phyloP scores from a whole-genome alignment of 2,329 filamentous ascomycete species.

The Tricladium varicosporioides region DNA sequence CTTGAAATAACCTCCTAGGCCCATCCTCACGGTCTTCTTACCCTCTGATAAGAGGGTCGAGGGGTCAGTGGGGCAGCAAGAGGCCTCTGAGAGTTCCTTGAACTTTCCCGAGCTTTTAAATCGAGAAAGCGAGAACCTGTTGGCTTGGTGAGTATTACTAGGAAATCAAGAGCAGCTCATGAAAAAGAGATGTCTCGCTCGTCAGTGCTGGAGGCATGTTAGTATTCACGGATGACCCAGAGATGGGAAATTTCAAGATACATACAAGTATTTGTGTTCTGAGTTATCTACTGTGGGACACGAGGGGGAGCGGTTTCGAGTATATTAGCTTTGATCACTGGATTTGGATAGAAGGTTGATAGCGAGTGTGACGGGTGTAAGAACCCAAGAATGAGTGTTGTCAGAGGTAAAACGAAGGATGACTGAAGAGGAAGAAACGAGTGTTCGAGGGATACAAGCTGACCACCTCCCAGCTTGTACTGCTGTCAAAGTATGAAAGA shows the following conservation, averaged over 20 bases:
- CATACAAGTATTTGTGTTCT: conserved; percentile 11
- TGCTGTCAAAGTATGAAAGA: conserved; percentile 14
- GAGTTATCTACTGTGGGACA: conserved; percentile 1
- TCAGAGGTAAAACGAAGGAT: conserved; percentile 20
- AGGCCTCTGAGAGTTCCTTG: conserved; percentile 16
- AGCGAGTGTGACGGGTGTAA: conserved; percentile 22
- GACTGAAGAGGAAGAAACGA: conserved; percentile 15
- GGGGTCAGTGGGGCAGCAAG: conserved; percentile 16
- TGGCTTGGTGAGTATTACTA: conserved; percentile 30
- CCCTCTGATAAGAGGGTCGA: conserved; percentile 12
- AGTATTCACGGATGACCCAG: conserved; percentile 7
- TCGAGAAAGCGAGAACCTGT: conserved; percentile 3
- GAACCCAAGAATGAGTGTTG: conserved; percentile 26
- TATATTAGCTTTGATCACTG: conserved; percentile 16
- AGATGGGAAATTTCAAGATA: background rate
- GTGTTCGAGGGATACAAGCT: background rate
- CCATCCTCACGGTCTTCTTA: conserved; percentile 46
- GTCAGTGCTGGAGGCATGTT: conserved; percentile 8
- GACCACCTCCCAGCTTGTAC: background rate
- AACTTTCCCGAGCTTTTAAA: background rate
- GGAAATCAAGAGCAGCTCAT: conserved; percentile 22
- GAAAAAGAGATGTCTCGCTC: conserved; percentile 13
- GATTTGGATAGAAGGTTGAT: conserved; percentile 19
- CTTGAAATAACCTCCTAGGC: conserved; percentile 62
- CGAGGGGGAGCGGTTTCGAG: conserved; percentile 8